phyloP scores from a whole-genome alignment of 495 filamentous ascomycete species.

The Chaetomium tenue region DNA sequence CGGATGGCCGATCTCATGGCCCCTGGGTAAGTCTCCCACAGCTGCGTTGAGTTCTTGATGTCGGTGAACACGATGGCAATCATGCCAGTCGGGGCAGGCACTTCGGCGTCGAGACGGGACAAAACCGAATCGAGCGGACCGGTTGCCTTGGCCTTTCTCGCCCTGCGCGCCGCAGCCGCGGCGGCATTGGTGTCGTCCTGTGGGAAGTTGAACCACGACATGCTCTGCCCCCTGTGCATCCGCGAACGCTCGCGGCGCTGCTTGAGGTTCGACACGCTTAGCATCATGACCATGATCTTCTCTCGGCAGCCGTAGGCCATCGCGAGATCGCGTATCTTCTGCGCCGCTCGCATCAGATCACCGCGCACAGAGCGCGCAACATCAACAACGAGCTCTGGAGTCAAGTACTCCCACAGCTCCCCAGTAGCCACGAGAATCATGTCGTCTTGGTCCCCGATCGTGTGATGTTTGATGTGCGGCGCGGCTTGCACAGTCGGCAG shows the following conservation, averaged over 20 bases:
- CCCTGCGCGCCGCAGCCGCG: conserved; percentile 55
- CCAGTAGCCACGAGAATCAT: conserved; percentile 87
- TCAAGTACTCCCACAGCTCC: conserved; percentile 92
- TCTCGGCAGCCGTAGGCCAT: conserved; percentile 89
- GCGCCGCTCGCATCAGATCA: conserved; percentile 94
- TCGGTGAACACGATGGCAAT: conserved; percentile 96
- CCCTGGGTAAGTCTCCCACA: conserved; percentile 95
- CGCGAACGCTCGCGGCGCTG: conserved; percentile 69
- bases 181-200: conserved; percentile 65
- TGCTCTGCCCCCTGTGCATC: conserved; percentile 65
- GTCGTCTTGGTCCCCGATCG: conserved; percentile 85
- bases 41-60: conserved; percentile 94
- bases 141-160: conserved; percentile 65
- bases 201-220: conserved; percentile 71
- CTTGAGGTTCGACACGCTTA: conserved; percentile 86
- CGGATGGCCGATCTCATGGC: conserved; percentile 96
- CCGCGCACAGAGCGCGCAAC: conserved; percentile 75
- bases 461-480: conserved; percentile 75
- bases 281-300: conserved; percentile 98
- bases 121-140: conserved; percentile 74
- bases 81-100: conserved; percentile 84
- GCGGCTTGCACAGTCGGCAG: conserved; percentile 93
- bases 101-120: conserved; percentile 78
- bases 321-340: conserved; percentile 91
- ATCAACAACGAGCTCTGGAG: conserved; percentile 86